Base-by-base conservation (phyloP, 257 asterid genomes). In the Lycium barbarum region DNA sequence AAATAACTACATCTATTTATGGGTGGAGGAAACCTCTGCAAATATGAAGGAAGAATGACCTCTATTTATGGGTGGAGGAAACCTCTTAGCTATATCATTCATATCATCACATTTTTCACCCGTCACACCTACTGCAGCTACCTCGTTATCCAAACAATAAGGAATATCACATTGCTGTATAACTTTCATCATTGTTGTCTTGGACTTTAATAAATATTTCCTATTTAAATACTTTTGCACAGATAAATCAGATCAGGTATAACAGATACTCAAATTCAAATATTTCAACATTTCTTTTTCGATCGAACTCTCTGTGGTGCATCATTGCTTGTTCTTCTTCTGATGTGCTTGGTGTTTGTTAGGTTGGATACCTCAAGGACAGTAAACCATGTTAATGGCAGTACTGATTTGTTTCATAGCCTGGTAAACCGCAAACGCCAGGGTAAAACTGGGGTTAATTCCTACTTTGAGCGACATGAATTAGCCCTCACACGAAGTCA, bases 401-500 rank as follows among this genome's bases (percentile, higher is more conserved):
- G 82, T 85, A 83, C 86, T 40, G 94, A 88, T 84, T 55, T 80
- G 53, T 85, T 88, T 55, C 83, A 88, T 84, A 66, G 85, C 84
- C 83, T 85, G 87, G 87, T 63, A 84, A 92, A 88, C 65, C 84
- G 78, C 87, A 90, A 91, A 88, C 90, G 85, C 81, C 90, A 70
- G 84, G 95, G 96, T 17, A 86, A 87, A 87, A 91, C 81, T 87
- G 94, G 96, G 82, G 97, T 96, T 79, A 91, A 84, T 90, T 91
- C 98, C 71, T 96, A 91, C 89, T 96, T 93, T 86, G 93, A 92
- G 89, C 92, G 92, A 91, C 95, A 92, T 9, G 98, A 93, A 87
- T 84, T 92, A 67, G 94, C 98, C 65, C 93, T 95, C 86, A 93
- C 95, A 55, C 91, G 92, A 84, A 86, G 90, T 88, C 96, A 95